phyloP scores from a whole-genome alignment of 140 eudicot species.

The Artemisia princeps region DNA sequence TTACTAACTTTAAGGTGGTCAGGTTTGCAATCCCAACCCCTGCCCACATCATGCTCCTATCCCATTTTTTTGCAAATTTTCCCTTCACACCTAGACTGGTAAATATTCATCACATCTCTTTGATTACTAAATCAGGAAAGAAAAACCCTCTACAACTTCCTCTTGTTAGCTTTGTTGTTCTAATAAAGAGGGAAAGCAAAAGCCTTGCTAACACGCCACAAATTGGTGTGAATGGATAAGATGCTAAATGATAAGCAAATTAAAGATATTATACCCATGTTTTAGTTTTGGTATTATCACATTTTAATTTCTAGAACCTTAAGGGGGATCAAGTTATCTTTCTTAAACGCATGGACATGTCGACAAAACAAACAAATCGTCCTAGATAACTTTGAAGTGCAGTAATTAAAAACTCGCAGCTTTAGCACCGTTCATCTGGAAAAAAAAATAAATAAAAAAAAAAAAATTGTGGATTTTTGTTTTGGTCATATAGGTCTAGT shows the following conservation, averaged over 20 bases:
- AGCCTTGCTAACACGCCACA: conserved; percentile 23
- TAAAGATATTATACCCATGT: neutral
- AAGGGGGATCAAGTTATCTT: conserved; percentile 4
- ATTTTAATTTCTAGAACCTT: conserved; percentile 13
- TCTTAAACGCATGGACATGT: neutral
- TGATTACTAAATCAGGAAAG: conserved; percentile 40
- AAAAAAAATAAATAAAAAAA: neutral
- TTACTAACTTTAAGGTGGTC: conserved; percentile 54
- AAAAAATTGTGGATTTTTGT: neutral
- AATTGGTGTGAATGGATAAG: conserved; percentile 19
- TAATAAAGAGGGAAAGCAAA: conserved; percentile 8
- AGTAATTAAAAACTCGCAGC: neutral
- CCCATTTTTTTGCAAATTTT: conserved; percentile 10
- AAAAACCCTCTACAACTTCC: conserved; percentile 27
- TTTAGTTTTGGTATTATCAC: conserved; percentile 13
- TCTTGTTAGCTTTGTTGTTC: conserved; percentile 4
- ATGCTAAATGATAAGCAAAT: conserved; percentile 2
- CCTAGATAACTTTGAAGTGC: conserved; percentile 4
- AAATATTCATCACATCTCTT: conserved; percentile 21
- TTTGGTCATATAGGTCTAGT: conserved; percentile 24
- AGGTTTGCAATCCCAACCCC: conserved; percentile 58
- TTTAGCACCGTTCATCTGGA: conserved; percentile 14
- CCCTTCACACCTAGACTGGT: conserved; percentile 19
- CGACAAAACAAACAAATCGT: conserved; percentile 6
- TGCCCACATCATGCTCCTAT: conserved; percentile 21